These are phyloP conservation scores for Cladophialophora yegresii DNA, from an alignment of 2,329 filamentous ascomycete genomes.

Conservation along the genomic window DNA sequence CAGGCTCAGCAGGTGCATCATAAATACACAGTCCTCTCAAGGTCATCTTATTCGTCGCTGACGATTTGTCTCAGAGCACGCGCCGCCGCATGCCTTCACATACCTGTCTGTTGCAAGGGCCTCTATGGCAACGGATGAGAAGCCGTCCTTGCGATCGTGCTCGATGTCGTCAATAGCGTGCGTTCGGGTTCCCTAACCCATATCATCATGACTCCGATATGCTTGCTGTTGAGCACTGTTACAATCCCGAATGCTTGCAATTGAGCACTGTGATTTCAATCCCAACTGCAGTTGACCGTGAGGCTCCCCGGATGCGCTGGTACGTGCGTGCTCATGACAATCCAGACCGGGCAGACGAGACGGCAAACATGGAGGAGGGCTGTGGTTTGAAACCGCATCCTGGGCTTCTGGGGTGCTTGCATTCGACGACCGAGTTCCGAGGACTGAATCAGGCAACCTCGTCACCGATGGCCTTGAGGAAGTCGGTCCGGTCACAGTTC, in stretches of 20 bases:
- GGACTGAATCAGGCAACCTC: not conserved
- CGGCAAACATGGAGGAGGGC: not conserved
- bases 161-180: not conserved
- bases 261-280: not conserved
- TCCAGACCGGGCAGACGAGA: not conserved
- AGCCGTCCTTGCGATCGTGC: not conserved
- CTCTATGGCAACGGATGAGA: not conserved
- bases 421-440: not conserved
- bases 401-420: not conserved
- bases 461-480: not conserved
- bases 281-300: not conserved
- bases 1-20: not conserved
- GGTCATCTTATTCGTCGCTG: no score
- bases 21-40: not conserved
- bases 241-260: not conserved
- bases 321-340: not conserved
- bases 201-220: not conserved
- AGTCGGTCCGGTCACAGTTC: not conserved
- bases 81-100: not conserved
- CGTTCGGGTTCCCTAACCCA: not conserved
- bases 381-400: not conserved
- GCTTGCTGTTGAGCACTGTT: not conserved
- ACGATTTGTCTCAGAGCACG: not conserved
- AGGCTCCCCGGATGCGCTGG: not conserved
- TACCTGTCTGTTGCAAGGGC: not conserved